A percentile compares a stretch with the other conserved stretches of the same genome.
Evolutionary conservation across 352 stramenopile genomes (phyloP).

Genomic region (Halophytophthora batemanensis): DNA sequence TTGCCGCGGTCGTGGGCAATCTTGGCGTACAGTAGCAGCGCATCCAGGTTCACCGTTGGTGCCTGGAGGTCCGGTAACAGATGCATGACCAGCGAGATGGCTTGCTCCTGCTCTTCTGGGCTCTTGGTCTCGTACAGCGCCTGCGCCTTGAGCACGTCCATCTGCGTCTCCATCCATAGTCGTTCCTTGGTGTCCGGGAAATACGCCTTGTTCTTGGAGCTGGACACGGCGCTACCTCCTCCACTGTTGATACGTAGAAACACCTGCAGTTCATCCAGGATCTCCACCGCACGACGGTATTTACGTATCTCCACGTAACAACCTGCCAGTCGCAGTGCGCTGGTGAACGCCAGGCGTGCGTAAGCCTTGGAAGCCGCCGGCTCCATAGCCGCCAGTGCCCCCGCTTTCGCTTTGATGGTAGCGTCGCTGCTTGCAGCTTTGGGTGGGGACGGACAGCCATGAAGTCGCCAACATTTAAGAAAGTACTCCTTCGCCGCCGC

Average conservation of each 20-base stretch:
- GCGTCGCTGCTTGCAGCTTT: background rate
- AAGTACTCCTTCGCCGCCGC: slow-evolving; percentile 39
- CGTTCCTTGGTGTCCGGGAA: slow-evolving; percentile 32
- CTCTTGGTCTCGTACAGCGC: slow-evolving; percentile 46
- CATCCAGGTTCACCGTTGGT: slow-evolving; percentile 55
- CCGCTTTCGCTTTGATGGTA: slow-evolving; percentile 4
- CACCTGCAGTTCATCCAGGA: slow-evolving; percentile 40
- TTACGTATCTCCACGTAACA: slow-evolving; percentile 39
- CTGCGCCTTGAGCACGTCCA: slow-evolving; percentile 46
- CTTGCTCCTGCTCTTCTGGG: slow-evolving; percentile 43
- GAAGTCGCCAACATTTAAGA: slow-evolving; percentile 38
- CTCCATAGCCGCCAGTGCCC: background rate
- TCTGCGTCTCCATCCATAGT: slow-evolving; percentile 35
- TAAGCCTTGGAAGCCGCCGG: slow-evolving; percentile 20
- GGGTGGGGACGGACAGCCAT: slow-evolving; percentile 3
- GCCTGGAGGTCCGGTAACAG: slow-evolving; percentile 54
- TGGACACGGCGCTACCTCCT: background rate
- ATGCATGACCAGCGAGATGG: slow-evolving; percentile 52
- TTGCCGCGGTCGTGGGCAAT: slow-evolving; percentile 63
- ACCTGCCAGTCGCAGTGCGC: slow-evolving; percentile 39
- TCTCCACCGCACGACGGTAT: slow-evolving; percentile 25
- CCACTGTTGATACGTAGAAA: slow-evolving; percentile 35
- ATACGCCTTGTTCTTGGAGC: slow-evolving; percentile 12
- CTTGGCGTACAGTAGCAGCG: slow-evolving; percentile 53
- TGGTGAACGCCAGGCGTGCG: slow-evolving; percentile 32